Conservation (phyloP, 768 basidiomycete genomes). For the Auriscalpium orientale region DNA sequence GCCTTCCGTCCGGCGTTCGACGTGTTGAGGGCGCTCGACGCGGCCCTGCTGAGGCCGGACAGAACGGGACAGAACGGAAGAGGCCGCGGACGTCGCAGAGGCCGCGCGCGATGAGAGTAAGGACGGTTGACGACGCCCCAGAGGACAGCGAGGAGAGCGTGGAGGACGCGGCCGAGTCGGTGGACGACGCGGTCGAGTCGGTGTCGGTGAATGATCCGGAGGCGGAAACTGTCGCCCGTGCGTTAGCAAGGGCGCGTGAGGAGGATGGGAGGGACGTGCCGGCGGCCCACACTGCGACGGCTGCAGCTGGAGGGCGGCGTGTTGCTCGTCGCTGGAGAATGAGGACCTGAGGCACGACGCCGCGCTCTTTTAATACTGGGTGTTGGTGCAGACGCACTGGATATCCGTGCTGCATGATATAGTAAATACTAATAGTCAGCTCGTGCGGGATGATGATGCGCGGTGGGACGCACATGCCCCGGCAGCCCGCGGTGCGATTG, state of each 20-base stretch:
- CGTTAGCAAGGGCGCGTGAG: neutral
- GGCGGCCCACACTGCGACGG: neutral
- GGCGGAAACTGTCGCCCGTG: neutral
- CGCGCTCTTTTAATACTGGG: neutral
- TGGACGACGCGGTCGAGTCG: neutral
- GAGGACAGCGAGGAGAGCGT: constrained; percentile 10
- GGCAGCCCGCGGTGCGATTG: neutral
- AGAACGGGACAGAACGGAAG: neutral
- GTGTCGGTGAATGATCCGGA: too few relatives aligned
- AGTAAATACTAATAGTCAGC: neutral
- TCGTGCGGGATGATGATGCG: neutral
- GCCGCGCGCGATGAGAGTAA: neutral
- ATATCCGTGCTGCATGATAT: neutral
- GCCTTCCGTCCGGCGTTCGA: neutral
- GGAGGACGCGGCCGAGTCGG: neutral
- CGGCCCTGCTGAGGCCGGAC: neutral
- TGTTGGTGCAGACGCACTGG: neutral
- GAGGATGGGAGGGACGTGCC: neutral
- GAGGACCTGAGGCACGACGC: neutral
- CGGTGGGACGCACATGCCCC: too few relatives aligned
- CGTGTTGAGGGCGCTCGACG: neutral
- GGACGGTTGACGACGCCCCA: neutral
- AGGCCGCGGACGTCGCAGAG: neutral
- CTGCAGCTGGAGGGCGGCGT: neutral
- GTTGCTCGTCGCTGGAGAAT: neutral